Evolutionary conservation across 2,329 filamentous ascomycete genomes (phyloP).

Genomic region (Colletotrichum aenigma): DNA sequence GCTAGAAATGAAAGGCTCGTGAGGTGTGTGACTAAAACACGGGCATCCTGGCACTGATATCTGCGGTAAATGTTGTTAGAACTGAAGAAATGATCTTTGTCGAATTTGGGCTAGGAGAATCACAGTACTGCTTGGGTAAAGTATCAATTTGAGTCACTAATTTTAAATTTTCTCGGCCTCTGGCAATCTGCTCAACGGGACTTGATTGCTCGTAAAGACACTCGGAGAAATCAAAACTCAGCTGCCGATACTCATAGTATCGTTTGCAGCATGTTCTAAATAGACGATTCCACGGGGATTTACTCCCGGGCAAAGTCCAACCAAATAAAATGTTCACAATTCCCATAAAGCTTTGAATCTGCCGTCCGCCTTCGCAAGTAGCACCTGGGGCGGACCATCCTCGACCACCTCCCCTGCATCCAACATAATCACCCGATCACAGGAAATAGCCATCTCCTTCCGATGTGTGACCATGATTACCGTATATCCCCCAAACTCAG

Average conservation of each 20-base stretch:
- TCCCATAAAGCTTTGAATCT: neutral
- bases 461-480: neutral
- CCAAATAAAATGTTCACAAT: no score
- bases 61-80: no score
- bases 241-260: neutral
- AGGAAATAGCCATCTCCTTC: neutral
- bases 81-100: neutral
- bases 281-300: neutral
- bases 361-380: neutral
- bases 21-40: no score
- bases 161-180: rapidly evolving
- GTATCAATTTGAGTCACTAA: neutral
- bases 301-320: rapidly evolving
- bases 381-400: neutral
- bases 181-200: neutral
- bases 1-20: neutral
- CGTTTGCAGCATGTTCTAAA: neutral
- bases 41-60: no score
- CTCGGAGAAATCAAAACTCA: no score
- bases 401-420: neutral
- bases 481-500: neutral
- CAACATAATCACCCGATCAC: neutral
- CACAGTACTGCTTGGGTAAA: neutral
- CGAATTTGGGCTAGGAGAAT: neutral
- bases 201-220: no score